A percentile compares a stretch with the other conserved stretches of the same genome.
Evolutionary conservation across 2,329 filamentous ascomycete genomes (phyloP).

Genomic region (Microthyrium microscopicum): DNA sequence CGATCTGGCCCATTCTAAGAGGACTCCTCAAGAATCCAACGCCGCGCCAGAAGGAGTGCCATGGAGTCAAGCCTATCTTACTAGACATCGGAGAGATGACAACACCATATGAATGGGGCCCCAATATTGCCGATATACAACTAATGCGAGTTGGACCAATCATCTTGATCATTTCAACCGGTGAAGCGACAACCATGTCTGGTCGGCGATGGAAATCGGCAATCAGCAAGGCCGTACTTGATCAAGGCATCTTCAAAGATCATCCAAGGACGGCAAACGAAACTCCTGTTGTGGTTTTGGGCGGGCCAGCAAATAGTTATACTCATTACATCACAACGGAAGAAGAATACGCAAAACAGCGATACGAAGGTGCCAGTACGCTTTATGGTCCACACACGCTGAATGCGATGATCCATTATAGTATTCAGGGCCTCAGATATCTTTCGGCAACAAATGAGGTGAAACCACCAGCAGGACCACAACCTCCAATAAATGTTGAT

Average conservation of each 20-base stretch:
- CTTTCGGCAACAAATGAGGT: constrained; percentile 24
- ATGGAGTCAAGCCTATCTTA: constrained; percentile 67
- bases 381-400: constrained; percentile 72
- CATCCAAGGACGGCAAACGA: neutral
- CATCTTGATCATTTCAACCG: constrained; percentile 67
- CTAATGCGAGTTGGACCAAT: constrained; percentile 70
- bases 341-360: constrained; percentile 69
- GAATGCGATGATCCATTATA: constrained; percentile 75
- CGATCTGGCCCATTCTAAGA: constrained; percentile 65
- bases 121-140: constrained; percentile 84
- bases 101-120: constrained; percentile 69
- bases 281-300: constrained; percentile 47
- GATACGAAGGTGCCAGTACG: constrained; percentile 90
- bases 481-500: constrained; percentile 63
- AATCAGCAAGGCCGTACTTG: constrained; percentile 37
- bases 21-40: constrained; percentile 54
- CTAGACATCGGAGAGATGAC: constrained; percentile 75
- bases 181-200: constrained; percentile 85
- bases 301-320: constrained; percentile 82
- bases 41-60: constrained; percentile 55
- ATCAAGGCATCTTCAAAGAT: constrained; percentile 23
- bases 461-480: constrained; percentile 34
- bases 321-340: constrained; percentile 65
- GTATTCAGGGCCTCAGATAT: constrained; percentile 53
- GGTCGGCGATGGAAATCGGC: constrained; percentile 72